phyloP scores from a whole-genome alignment of 2,329 filamentous ascomycete species.

The Chrysoporthe austroafricana region DNA sequence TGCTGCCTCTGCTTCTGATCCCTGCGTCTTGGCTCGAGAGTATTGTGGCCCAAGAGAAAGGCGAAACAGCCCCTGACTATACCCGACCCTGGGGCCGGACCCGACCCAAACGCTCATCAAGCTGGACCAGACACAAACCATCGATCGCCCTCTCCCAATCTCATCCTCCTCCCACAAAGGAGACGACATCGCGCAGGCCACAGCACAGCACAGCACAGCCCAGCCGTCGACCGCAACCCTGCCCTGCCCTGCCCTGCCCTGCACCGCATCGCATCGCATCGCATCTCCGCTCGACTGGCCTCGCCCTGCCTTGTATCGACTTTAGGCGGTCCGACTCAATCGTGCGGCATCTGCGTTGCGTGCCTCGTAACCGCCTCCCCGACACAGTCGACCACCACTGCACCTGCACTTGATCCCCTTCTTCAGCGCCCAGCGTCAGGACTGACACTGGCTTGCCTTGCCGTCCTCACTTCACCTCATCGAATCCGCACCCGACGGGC shows the following conservation, averaged over 20 bases:
- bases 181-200: constrained; percentile 8
- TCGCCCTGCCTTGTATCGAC: constrained; percentile 1
- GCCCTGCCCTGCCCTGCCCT: background rate
- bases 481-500: background rate
- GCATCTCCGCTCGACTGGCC: constrained; percentile 5
- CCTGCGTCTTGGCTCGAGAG: background rate
- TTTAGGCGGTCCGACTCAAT: constrained; percentile 1
- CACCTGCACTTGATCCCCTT: constrained; percentile 6
- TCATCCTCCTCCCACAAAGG: background rate
- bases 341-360: background rate
- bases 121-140: constrained; percentile 13
- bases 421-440: background rate
- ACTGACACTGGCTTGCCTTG: background rate
- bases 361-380: background rate
- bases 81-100: constrained; percentile 5
- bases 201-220: background rate
- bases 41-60: constrained; percentile 18
- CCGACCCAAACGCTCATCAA: constrained; percentile 7
- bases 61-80: constrained; percentile 22
- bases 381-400: background rate
- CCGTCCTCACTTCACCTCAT: background rate
- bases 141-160: background rate
- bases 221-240: constrained; percentile 5
- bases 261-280: background rate
- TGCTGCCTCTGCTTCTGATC: background rate